Evolutionary conservation across 768 basidiomycete species (phyloP), one percentile per base, ranked within the genome.

Genomic region (Hirschioporus abietinus): DNA sequence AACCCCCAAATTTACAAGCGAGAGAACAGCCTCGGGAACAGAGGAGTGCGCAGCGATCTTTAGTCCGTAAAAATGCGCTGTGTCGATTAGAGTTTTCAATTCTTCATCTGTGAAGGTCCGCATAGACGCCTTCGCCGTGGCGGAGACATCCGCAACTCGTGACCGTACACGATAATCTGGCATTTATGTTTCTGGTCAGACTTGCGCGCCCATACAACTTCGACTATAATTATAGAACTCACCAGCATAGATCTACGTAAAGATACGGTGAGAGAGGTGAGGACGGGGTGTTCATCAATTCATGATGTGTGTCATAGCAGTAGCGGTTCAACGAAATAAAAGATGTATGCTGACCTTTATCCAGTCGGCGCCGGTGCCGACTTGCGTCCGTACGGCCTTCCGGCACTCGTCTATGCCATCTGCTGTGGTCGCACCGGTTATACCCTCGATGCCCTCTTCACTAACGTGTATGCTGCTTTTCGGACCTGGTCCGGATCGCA

Each of bases 351-450:
- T 25, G 67, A 85, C 84, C 81, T 89, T 88, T 69, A 90, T 86
- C 84, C 84, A 87, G 74, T 89, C 88, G 4, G 88, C 84, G 7
- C 87, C 87, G 15, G 85, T 83, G 34, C 87, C 87, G 65, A 89
- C 81, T 69, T 89, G 88, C 66, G 79, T 80, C 27, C 87, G 78
- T 6, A 88, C 85, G 15, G 82, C 86, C 67, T 79, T 80, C 57
- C 83, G 72, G 70, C 88, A 86, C 35, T 79, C 85, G 35, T 82
- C 83, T 25, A 80, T 74, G 0, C 88, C 88, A 68, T 89, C 87
- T 0, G 82, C 87, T 3, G 81, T 79, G 66, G 87, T 83, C 9
- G 86, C 86, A 7, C 88, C 86, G 4, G 78, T 82, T 52, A 86
- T 77, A 1, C 84, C 83, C 68, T 89, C 84, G 8, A 87, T 76